Evolutionary conservation across 1,284 basidiomycete species (phyloP).

Genomic region (Cryptococcus depauperatus): DNA sequence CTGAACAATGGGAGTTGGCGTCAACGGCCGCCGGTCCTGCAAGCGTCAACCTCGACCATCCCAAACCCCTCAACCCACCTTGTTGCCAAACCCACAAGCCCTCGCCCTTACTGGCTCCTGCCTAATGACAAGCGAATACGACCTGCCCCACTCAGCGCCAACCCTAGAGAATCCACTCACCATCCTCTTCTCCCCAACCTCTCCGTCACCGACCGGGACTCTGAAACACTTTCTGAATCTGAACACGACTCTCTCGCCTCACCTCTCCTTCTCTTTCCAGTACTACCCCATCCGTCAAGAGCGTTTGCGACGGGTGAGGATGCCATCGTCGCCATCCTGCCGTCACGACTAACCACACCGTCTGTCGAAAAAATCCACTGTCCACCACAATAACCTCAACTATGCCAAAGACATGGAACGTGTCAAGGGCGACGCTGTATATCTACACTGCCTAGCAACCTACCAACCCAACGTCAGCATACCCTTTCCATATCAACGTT

Average conservation of each 20-base stretch:
- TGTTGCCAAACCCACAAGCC: conserved; percentile 92
- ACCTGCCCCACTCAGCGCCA: conserved; percentile 45
- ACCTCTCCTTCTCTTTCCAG: background rate
- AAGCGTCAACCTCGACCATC: background rate
- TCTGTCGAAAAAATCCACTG: no score
- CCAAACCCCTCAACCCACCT: conserved; percentile 51
- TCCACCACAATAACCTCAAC: no score
- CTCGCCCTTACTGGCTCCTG: conserved; percentile 80
- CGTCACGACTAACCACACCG: no score
- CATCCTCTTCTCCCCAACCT: background rate
- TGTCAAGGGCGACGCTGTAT: no score
- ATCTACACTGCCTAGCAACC: no score
- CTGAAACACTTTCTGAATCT: no score
- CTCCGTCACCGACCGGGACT: background rate
- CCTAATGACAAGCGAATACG: conserved; percentile 71
- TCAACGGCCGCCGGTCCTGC: conserved; percentile 80
- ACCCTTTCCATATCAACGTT: no score
- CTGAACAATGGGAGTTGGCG: conserved; percentile 67
- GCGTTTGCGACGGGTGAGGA: no score
- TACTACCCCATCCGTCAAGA: no score
- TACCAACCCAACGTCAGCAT: no score
- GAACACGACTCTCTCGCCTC: background rate
- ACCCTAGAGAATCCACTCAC: background rate
- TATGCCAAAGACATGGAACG: no score
- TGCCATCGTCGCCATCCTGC: no score